Evolutionary conservation across 768 basidiomycete genomes (phyloP).

Genomic region (Amanita thiersii): DNA sequence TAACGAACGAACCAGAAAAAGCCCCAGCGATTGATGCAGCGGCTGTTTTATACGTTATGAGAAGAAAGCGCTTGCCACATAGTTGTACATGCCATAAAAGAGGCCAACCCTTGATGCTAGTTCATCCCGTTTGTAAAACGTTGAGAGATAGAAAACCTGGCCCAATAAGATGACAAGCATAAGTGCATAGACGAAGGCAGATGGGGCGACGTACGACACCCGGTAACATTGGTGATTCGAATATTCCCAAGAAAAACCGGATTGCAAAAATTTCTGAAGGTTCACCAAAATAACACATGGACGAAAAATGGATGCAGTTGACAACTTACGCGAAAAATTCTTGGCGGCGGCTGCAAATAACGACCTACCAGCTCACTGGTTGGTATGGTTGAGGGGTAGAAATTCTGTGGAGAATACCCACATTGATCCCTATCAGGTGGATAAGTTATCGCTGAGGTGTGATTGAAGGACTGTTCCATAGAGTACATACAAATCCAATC

Average conservation of each 20-base stretch:
- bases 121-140: slow-evolving; percentile 43
- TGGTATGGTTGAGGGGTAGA: background rate
- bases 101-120: slow-evolving; percentile 41
- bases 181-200: background rate
- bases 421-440: slow-evolving; percentile 33
- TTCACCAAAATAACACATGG: background rate
- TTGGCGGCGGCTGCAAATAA: slow-evolving; percentile 35
- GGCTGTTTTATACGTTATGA: slow-evolving; percentile 15
- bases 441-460: background rate
- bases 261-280: slow-evolving; percentile 35
- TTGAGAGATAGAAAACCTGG: slow-evolving; percentile 39
- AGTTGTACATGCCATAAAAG: slow-evolving; percentile 30
- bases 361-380: slow-evolving; percentile 21
- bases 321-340: slow-evolving; percentile 33
- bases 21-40: slow-evolving; percentile 39
- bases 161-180: background rate
- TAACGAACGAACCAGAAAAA: slow-evolving; percentile 38
- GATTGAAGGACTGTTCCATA: background rate
- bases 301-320: background rate
- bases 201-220: slow-evolving; percentile 21
- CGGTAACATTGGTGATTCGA: slow-evolving; percentile 42
- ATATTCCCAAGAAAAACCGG: slow-evolving; percentile 41
- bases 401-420: too few species aligned
- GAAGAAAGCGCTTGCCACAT: background rate
- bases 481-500: slow-evolving; percentile 36